These are phyloP conservation scores for barley (Hordeum vulgare) DNA, from an alignment of 176 grass and related monocot genomes.

Conservation along the genomic window DNA sequence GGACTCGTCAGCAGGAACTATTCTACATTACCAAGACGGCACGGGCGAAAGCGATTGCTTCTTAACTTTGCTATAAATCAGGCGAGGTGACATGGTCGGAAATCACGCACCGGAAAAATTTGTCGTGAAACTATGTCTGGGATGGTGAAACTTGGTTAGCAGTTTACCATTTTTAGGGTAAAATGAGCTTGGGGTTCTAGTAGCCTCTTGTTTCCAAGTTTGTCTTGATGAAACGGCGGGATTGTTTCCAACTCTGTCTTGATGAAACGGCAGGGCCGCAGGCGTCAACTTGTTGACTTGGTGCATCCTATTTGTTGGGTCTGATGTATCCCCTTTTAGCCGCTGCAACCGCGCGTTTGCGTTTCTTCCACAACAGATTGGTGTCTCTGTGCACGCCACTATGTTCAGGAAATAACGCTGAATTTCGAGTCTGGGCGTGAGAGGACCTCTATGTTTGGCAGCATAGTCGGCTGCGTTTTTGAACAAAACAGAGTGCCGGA, in stretches of 20 bases:
- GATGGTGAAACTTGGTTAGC: neutral
- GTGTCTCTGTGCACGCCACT: neutral
- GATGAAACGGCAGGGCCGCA: neutral
- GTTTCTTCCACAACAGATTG: neutral
- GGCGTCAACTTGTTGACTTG: neutral
- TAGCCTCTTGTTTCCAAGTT: neutral
- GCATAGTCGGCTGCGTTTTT: neutral
- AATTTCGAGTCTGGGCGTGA: neutral
- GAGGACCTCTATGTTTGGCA: neutral
- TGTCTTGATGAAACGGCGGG: neutral
- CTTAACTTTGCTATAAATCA: conserved; percentile 2
- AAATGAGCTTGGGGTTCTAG: neutral
- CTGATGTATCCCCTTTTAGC: neutral
- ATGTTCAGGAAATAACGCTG: neutral
- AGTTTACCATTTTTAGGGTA: neutral
- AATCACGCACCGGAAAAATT: no score
- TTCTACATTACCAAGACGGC: conserved; percentile 23
- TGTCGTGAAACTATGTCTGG: neutral
- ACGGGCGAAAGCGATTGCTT: neutral
- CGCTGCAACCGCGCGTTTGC: neutral
- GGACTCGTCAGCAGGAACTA: neutral
- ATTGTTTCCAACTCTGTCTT: neutral
- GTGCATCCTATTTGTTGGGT: neutral
- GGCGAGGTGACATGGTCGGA: neutral
- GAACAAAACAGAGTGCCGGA: neutral